These are phyloP conservation scores for Rhizophagus sp. DNA, from an alignment of 192 early-diverging fungal genomes.

Conservation along the genomic window DNA sequence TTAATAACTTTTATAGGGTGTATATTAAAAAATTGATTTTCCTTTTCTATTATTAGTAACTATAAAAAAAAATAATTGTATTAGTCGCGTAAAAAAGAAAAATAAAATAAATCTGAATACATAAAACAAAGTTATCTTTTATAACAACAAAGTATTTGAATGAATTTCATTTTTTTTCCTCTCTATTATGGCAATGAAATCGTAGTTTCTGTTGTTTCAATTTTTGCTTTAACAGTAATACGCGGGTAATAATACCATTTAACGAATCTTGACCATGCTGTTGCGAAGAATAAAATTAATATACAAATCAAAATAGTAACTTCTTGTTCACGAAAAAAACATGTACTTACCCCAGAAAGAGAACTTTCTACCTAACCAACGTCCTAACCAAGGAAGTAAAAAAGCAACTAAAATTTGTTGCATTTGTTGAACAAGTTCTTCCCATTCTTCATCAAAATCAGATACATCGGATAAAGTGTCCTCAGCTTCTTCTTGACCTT, in stretches of 20 bases:
- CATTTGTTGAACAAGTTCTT: constrained; percentile 9
- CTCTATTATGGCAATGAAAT: not conserved
- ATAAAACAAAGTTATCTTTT: not conserved
- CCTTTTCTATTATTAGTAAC: not conserved
- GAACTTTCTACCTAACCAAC: constrained; percentile 25
- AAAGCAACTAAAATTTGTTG: constrained; percentile 15
- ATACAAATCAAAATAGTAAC: not conserved
- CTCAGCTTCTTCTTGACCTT: not conserved
- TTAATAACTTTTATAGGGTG: too few relatives aligned
- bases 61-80: not conserved
- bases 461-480: not conserved
- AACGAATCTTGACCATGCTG: constrained; percentile 29
- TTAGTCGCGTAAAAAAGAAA: not conserved
- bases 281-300: not conserved
- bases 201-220: not conserved
- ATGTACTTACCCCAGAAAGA: constrained; percentile 27
- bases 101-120: too few relatives aligned
- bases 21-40: constrained; percentile 6
- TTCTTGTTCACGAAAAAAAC: not conserved
- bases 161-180: not conserved
- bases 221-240: not conserved
- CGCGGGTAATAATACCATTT: constrained; percentile 26
- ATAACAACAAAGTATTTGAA: not conserved
- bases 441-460: constrained; percentile 20
- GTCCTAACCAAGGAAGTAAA: constrained; percentile 12